Base-by-base conservation (phyloP, 495 filamentous ascomycete genomes). In the Penicillium fimorum region DNA sequence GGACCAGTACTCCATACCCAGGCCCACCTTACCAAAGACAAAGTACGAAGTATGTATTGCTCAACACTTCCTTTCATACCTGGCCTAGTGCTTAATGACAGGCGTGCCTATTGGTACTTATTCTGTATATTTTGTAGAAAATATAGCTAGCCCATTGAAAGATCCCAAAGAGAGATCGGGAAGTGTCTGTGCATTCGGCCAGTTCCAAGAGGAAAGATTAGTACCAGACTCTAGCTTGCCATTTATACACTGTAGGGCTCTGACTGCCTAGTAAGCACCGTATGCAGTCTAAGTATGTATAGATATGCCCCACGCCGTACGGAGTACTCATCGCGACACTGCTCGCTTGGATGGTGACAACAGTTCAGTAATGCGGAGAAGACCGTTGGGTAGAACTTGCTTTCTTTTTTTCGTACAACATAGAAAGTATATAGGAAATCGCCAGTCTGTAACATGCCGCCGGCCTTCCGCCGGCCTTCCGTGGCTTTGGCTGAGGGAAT, bases 271-370 rank as follows among this genome's bases (percentile, higher is more conserved):
- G 52, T 73, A 76, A 2, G 66, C 69, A 0, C 76, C 77, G 56
- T 69, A 72, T 2, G 78, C 77, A 1, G 55, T 52, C 76, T 72
- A 79, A 30, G 29, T 30, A 30, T 30, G 29, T 30, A 30, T 33
- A 13, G 25, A 79, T 70, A 8, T 77, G 63, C 49, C 77, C n/a
- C n/a, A n/a, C 54, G 22, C 22, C 22, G 22, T 9, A 72, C 77
- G 4, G 76, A 76, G 49, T 76, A 73, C 27, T 79, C 77, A 56
- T 81, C 78, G 12, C 72, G 64, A 5, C 72, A 65, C 58, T 81
- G 78, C 63, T 79, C 78, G 15, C 76, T 63, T 80, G 77, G n/a
- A 76, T 70, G 77, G 79, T 79, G n/a, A 79, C 52, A 7, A 80
- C 73, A 3, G 76, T 79, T 4, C 61, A 69, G 49, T 77, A 81